Percentiles rank a stretch among this genome's conserved stretches.
phyloP scores from a whole-genome alignment of 371 early-diverging fungal genomes.

The Mucor irregularis region DNA sequence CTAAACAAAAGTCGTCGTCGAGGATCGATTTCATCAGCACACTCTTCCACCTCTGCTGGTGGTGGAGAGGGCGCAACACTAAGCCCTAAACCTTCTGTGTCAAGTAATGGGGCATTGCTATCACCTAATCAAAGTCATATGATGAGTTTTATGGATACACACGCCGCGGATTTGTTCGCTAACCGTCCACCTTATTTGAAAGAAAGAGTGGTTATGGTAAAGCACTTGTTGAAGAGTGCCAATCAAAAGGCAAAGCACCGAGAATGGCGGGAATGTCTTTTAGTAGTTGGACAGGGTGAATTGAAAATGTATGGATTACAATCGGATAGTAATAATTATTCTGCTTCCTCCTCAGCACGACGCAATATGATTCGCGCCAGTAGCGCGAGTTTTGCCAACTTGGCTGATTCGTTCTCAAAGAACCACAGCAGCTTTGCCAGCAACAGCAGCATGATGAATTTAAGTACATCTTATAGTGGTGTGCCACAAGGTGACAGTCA shows the following conservation, averaged over 20 bases:
- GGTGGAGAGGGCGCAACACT: not conserved
- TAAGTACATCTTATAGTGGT: conserved; percentile 17
- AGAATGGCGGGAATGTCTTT: conserved; percentile 83
- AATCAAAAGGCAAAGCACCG: conserved; percentile 83
- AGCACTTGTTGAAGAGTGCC: conserved; percentile 76
- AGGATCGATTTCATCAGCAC: conserved; percentile 17
- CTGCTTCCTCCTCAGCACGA: conserved; percentile 38
- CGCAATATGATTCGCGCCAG: conserved; percentile 30
- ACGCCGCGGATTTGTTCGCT: conserved; percentile 23
- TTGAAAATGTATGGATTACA: conserved; percentile 78
- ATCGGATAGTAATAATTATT: conserved; percentile 17
- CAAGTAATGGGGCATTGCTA: conserved; percentile 5
- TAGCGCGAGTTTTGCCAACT: conserved; percentile 33
- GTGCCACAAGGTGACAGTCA: conserved; percentile 4
- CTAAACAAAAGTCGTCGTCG: not conserved
- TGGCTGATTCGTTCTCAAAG: conserved; percentile 42
- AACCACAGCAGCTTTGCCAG: not conserved
- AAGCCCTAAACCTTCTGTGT: no score
- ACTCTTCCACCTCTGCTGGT: conserved; percentile 11
- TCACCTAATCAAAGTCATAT: conserved; percentile 22
- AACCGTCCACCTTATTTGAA: conserved; percentile 54
- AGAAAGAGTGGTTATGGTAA: conserved; percentile 84
- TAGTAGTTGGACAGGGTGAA: conserved; percentile 74
- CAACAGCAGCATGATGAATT: not conserved
- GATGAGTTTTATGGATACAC: conserved; percentile 26